Evolutionary conservation across 2,329 filamentous ascomycete species (phyloP).

Genomic region (Teratosphaeria gauchensis): DNA sequence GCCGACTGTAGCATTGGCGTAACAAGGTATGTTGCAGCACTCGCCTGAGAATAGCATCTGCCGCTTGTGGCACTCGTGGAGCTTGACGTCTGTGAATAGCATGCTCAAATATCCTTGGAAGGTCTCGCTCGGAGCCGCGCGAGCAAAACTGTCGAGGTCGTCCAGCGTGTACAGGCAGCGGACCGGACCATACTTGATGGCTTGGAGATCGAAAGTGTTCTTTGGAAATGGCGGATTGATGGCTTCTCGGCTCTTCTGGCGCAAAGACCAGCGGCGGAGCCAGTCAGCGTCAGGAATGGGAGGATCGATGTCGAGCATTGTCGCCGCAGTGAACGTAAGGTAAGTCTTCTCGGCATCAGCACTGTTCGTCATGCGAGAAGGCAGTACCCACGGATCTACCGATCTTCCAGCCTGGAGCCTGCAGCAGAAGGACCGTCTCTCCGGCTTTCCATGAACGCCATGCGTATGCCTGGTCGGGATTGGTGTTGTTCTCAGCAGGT

Average conservation of each 20-base stretch:
- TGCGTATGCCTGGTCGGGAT: slow-evolving; percentile 4
- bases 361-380: not conserved
- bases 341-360: slow-evolving; percentile 16
- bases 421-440: slow-evolving; percentile 22
- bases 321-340: slow-evolving; percentile 33
- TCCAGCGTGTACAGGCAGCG: slow-evolving; percentile 35
- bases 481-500: not conserved
- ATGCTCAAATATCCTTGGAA: slow-evolving; percentile 37
- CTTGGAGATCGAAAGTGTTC: slow-evolving; percentile 23
- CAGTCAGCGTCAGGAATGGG: slow-evolving; percentile 44
- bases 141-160: slow-evolving; percentile 35
- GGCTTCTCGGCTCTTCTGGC: slow-evolving; percentile 40
- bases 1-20: slow-evolving; percentile 37
- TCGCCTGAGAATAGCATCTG: slow-evolving; percentile 38
- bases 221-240: slow-evolving; percentile 40
- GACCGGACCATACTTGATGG: slow-evolving; percentile 11
- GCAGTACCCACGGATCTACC: slow-evolving; percentile 17
- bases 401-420: slow-evolving; percentile 22
- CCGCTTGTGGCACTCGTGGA: slow-evolving; percentile 31
- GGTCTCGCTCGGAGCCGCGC: slow-evolving; percentile 26
- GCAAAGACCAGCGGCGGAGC: slow-evolving; percentile 41
- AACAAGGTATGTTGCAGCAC: slow-evolving; percentile 46
- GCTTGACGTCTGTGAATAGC: slow-evolving; percentile 33
- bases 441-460: slow-evolving; percentile 18
- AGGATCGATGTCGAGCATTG: slow-evolving; percentile 48